Percentiles rank a stretch among this genome's conserved stretches.
Conservation (phyloP, 805 yeast genomes). For the Wickerhamomyces chaumierensis region DNA sequence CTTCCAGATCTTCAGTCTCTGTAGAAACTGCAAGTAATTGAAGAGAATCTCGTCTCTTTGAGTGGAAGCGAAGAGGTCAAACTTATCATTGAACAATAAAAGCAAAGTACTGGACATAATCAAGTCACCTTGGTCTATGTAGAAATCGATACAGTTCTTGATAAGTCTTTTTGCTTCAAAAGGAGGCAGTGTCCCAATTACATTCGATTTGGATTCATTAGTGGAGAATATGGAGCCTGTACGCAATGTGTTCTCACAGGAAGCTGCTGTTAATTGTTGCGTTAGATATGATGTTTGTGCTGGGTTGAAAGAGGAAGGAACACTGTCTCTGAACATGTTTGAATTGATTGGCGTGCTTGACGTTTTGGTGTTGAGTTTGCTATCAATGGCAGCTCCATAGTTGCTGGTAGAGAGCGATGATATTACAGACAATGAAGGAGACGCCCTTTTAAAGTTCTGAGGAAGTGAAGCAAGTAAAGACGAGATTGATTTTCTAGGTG, state of each 20-base stretch:
- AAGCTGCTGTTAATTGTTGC: conserved; percentile 13
- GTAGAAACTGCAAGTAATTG: conserved; percentile 42
- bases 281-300: conserved; percentile 16
- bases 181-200: conserved; percentile 25
- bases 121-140: conserved; percentile 52
- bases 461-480: not conserved
- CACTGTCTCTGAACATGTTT: not conserved
- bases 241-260: not conserved
- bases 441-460: not conserved
- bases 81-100: conserved; percentile 35
- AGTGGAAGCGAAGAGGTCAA: conserved; percentile 20
- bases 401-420: conserved; percentile 3
- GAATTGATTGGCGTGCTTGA: not conserved
- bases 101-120: conserved; percentile 48
- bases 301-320: not conserved
- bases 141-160: conserved; percentile 39
- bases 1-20: conserved; percentile 37
- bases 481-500: not conserved
- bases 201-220: conserved; percentile 1
- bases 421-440: not conserved
- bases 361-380: too few relatives aligned
- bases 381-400: too few relatives aligned
- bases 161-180: conserved; percentile 48
- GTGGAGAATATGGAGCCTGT: not conserved
- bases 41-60: conserved; percentile 45